Base-by-base conservation (phyloP, 2,329 filamentous ascomycete species). In the Neurospora crassa region DNA sequence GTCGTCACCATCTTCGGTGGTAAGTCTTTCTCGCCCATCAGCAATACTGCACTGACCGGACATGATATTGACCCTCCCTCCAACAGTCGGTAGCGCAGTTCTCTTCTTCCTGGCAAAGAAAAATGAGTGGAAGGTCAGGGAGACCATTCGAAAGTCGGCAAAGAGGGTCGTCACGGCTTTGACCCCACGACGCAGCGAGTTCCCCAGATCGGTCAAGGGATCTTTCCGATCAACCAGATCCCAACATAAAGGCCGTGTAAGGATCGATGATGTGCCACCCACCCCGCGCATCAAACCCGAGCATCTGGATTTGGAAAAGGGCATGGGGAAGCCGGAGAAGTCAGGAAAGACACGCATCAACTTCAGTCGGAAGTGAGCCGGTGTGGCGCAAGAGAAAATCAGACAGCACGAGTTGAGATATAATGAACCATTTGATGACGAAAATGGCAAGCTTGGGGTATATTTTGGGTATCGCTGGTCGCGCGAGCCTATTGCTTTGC, bases 61-160 rank as follows among this genome's bases (percentile, higher is more conserved):
- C 29, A 40, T 7, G 34, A n/a, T 34, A 42, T 53, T 75, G 40
- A 74, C 67, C 20, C n/a, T 24, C 4, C 12, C 72, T 29, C 76
- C 72, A 67, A 53, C 74, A 91, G 91, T 90, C 73, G 85, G 84
- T 29, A 90, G 87, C 42, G 87, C 89, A 2, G 82, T 88, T 2
- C 87, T 96, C 40, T 96, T 92, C 82, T 93, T 90, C 79, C 79
- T 95, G 45, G 91, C 93, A 70, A 96, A 96, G 84, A 94, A 93
- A 82, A 88, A 90, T 67, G 92, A 94, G 80, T 96, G 93, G 93
- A 91, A 90, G 75, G 84, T 96, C 75, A 88, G 90, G 72, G 88
- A 92, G 78, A 91, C 86, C 40, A 84, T 96, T 71, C 87, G 90
- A 70, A 88, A 87, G 74, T 94, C 92, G 1, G 88, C 89, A 41